Evolutionary conservation across 352 stramenopile species (phyloP), one percentile per base, ranked within the genome.

Genomic region (Pythium periplocum): DNA sequence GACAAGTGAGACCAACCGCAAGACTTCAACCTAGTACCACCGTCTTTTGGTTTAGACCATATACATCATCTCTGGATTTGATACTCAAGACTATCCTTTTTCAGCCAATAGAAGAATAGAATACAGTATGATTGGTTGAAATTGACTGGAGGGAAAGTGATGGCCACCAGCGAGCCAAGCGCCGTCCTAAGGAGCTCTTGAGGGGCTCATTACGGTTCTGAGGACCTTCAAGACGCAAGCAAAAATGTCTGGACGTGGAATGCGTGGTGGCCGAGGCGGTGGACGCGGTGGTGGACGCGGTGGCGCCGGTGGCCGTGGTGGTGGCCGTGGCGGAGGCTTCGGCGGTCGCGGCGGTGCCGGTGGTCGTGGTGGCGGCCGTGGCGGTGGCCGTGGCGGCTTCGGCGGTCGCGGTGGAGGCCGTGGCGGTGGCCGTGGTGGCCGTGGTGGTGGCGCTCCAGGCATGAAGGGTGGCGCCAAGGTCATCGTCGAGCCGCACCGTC

Each of bases 391-490:
- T 30, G 56, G 73, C 47, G 57, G 65, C 17, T 63, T 69, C 47
- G 66, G 83, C 30, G 57, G 75, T 33, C 49, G 71, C 48, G 59
- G 80, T 11, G 51, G 75, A 30, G 53, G 79, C 48, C 60, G 79
- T 36, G 62, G 82, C 12, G 56, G 86, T 50, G 53, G 89, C 55
- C 68, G 87, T 12, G 69, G 89, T 44, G 57, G 86, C 8, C 53
- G 86, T 48, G 72, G 79, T 17, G 71, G 83, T 39, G 69, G 86
- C n/a, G 49, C 76, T 48, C 86, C 87, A 6, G 95, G 96, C 58
- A 98, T 98, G 89, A 95, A 93, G 62, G 96, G 96, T 30, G 96
- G 96, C 34, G 74, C 95, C 50, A 98, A 99, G 76, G 96, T 99
- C 12, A 77, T 99, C 30, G 92, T 99, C 41, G 96, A 99, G 75